Conservation (phyloP, 176 grass and related monocot species). For the Triticum timopheevii region DNA sequence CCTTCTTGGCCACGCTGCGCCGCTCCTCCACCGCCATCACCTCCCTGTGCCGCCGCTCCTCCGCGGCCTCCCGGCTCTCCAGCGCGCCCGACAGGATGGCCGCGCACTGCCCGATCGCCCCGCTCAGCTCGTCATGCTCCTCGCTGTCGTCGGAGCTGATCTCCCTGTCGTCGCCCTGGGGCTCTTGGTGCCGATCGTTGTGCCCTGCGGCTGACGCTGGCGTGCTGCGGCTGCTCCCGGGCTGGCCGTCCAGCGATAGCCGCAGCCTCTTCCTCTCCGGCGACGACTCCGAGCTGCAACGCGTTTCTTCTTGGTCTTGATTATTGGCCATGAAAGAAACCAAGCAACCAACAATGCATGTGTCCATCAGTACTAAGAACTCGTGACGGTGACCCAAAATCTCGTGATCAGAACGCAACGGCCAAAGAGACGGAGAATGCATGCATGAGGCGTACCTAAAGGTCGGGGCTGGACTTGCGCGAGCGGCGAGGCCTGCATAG, state of each 20-base stretch:
- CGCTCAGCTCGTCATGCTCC: slow-evolving; percentile 26
- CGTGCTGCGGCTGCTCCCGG: slow-evolving; percentile 4
- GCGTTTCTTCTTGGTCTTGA: slow-evolving; percentile 10
- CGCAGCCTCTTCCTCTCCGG: slow-evolving; percentile 47
- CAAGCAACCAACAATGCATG: neutral
- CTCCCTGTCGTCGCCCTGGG: slow-evolving; percentile 19
- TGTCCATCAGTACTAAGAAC: neutral
- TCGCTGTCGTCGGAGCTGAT: slow-evolving; percentile 17
- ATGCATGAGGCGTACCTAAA: neutral
- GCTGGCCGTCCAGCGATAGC: slow-evolving; percentile 21
- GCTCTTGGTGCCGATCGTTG: neutral
- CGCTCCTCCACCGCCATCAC: slow-evolving; percentile 71
- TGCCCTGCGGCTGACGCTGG: neutral
- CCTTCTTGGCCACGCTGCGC: slow-evolving; percentile 40
- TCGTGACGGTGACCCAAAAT: neutral
- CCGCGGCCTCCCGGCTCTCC: slow-evolving; percentile 70
- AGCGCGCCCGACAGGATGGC: slow-evolving; percentile 78
- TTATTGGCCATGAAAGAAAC: neutral
- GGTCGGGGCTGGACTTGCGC: slow-evolving; percentile 32
- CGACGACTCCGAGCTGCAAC: slow-evolving; percentile 29
- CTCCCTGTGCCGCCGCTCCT: slow-evolving; percentile 91
- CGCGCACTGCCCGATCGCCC: slow-evolving; percentile 58
- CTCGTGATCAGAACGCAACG: neutral
- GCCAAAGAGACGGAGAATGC: neutral
- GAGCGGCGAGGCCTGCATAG: slow-evolving; percentile 43